A percentile compares a stretch with the other conserved stretches of the same genome.
Evolutionary conservation across 1,139 yeast genomes (phyloP).

Genomic region (Ashbya aceris): DNA sequence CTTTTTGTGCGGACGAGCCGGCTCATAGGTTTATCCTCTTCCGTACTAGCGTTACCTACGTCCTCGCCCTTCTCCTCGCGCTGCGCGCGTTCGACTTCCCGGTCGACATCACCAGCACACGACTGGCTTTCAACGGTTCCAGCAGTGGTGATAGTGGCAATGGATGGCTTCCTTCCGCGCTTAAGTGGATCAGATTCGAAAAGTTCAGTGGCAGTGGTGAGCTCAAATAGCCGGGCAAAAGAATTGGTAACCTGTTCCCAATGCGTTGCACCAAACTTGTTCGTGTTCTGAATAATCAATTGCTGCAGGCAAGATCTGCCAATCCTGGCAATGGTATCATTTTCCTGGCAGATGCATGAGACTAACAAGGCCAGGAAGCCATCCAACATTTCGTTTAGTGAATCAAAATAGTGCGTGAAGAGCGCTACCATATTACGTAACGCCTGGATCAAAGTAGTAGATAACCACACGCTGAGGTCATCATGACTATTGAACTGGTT

Average conservation of each 20-base stretch:
- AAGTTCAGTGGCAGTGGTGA: conserved; percentile 80
- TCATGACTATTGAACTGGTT: conserved; percentile 61
- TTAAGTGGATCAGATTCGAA: conserved; percentile 61
- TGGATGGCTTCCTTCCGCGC: conserved; percentile 24
- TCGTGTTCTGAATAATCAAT: conserved; percentile 62
- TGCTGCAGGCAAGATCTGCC: conserved; percentile 85
- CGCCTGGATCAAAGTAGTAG: conserved; percentile 94
- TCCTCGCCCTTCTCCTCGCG: conserved; percentile 30
- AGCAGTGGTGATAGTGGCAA: not conserved
- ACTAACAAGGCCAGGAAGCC: conserved; percentile 70
- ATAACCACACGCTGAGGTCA: conserved; percentile 87
- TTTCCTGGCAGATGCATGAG: conserved; percentile 91
- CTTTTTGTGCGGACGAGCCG: conserved; percentile 19
- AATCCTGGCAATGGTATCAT: conserved; percentile 90
- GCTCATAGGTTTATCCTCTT: conserved; percentile 13
- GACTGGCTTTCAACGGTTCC: not conserved
- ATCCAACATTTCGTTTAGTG: conserved; percentile 61
- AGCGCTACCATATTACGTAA: conserved; percentile 78
- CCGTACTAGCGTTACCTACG: conserved; percentile 23
- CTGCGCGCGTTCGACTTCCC: conserved; percentile 27
- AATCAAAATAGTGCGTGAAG: conserved; percentile 70
- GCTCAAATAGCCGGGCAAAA: conserved; percentile 58
- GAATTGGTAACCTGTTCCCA: conserved; percentile 68
- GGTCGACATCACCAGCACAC: conserved; percentile 15
- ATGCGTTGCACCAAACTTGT: conserved; percentile 52